These are phyloP conservation scores for Garcia nutans DNA, from an alignment of 345 rosid genomes.

Conservation along the genomic window DNA sequence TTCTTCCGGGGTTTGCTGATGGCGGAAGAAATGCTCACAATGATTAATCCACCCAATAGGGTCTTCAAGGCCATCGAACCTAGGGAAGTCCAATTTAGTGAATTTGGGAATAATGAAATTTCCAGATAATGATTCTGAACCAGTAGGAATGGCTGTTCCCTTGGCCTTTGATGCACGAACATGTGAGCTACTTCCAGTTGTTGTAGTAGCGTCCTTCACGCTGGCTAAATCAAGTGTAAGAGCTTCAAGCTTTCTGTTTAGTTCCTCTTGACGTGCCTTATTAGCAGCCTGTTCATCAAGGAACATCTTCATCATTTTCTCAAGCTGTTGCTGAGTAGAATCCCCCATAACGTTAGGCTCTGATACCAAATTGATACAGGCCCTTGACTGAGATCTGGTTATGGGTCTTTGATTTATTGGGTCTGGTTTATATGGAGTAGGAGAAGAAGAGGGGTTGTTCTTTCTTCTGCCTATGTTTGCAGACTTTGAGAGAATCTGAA, in stretches of 20 bases:
- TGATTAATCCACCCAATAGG: neutral
- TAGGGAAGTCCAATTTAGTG: neutral
- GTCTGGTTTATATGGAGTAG: too few relatives aligned
- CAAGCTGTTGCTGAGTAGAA: neutral
- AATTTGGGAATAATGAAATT: neutral
- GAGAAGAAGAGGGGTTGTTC: too few relatives aligned
- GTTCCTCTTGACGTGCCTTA: neutral
- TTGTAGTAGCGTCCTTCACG: too few relatives aligned
- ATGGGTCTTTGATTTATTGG: neutral
- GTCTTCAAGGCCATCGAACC: neutral
- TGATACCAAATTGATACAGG: neutral
- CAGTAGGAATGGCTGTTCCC: neutral
- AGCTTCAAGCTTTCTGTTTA: neutral
- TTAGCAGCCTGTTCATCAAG: neutral
- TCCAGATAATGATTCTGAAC: too few relatives aligned
- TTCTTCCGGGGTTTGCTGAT: neutral
- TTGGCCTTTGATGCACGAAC: neutral
- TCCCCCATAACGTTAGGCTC: neutral
- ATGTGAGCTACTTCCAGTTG: neutral
- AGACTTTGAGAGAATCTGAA: too few relatives aligned
- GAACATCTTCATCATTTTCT: neutral
- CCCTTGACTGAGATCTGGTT: neutral
- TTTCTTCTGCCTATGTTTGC: too few relatives aligned
- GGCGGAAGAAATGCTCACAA: neutral
- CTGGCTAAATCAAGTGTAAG: neutral